Evolutionary conservation across 148 eudicot genomes (phyloP), one percentile per base, ranked within the genome.

Genomic region (Gaultheria prostrata): DNA sequence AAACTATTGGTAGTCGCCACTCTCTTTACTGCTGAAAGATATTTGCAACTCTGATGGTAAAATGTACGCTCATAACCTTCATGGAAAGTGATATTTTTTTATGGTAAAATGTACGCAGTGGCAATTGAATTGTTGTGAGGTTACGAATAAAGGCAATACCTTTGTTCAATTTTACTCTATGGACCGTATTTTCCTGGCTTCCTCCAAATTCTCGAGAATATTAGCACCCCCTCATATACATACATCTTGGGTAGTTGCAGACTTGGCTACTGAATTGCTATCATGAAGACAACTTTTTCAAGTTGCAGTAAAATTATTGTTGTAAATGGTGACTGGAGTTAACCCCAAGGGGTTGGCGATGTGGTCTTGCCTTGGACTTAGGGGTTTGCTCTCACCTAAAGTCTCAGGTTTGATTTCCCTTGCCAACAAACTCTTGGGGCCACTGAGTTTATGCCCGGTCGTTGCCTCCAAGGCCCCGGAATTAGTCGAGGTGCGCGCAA

Each of bases 31-130:
- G n/a, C 73, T 43, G 24, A 80, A 39, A 78, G 48, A 46, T 24
- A 80, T 80, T 63, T 65, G 57, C 83, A 20, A 45, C 6, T 75
- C 53, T 65, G 83, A 46, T 80, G 21, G 39, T 45, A 46, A 11
- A 33, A n/a, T 75, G 78, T n/a, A 46, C 24, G 57, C 57, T n/a
- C 6, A 24, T 48, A 28, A 65, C 39, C 83, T 46, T 80, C 10
- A 65, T 80, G 35, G 15, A n/a, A 3, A 21, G 15, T 65, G 75
- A 28, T 59, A 80, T 4, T 26, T 39, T 18, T 46, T 65, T 43
- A 65, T 80, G 5, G 9, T 49, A 67, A n/a, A n/a, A n/a, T n/a
- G n/a, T n/a, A n/a, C n/a, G 13, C 21, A 7, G 6, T 13, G 54
- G n/a, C 1, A 45, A 43, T 63, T 63, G 82, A 78, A 63, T 46